Base-by-base conservation (phyloP, 768 basidiomycete genomes). In the Tylopilus plumbeoviolaceoides region DNA sequence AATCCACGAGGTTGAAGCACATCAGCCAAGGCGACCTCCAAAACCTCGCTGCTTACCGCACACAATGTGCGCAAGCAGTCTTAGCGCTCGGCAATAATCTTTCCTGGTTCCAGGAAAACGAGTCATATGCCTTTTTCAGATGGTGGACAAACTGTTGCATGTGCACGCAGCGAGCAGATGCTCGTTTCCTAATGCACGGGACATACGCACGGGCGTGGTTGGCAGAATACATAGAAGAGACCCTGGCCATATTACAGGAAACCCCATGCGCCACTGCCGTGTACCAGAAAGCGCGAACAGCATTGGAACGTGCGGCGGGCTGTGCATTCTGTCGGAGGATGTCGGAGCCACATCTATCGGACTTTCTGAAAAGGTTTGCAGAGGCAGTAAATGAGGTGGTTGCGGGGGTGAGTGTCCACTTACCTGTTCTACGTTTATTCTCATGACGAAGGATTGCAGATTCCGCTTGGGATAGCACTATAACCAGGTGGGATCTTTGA, bases 111-210 rank as follows among this genome's bases (percentile, higher is more conserved):
- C 63, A 66, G 31, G 17, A 56, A 8, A 62, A 50, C 15, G 62
- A 56, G 38, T 33, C 63, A 62, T 44, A 66, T 33, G 44, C 40
- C 1, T 68, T 66, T 28, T 63, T 64, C 47, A 53, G 53, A 47
- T 66, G 67, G 67, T 68, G 67, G 64, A 66, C 62, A 38, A 54
- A 47, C 40, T 66, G 64, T 31, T 68, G 67, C 40, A 47, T 44
- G 52, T 66, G 65, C 39, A 18, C 33, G 10, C 59, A 55, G 21
- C 65, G 59, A 38, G 56, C 52, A 10, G 64, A 66, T 14, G 6
- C 47, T 7, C 65, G 62, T 15, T 68, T 61, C 57, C 14, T 68
- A 53, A 54, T 61, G 45, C 57, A 68, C 35, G 56, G 62, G 8
- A 40, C 55, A 7, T 66, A 36, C 35, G 62, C 66, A n/a, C 56